Percentiles rank a stretch among this genome's conserved stretches.
Conservation (phyloP, 202 grass and related monocot genomes). For the Schoenoplectus tabernaemontani region DNA sequence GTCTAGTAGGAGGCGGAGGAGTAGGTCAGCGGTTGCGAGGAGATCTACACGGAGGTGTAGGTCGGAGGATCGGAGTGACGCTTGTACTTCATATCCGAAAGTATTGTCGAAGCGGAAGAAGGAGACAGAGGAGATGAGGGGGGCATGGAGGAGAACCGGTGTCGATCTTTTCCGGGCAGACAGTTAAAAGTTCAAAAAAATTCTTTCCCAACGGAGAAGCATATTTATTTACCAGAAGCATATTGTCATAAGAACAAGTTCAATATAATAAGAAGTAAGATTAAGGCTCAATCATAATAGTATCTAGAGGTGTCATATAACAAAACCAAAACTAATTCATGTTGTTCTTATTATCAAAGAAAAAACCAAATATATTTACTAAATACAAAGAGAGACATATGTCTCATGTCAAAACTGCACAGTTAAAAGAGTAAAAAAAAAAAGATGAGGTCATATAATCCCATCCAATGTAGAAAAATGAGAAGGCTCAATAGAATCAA, state of each 20-base stretch:
- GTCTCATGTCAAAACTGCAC: constrained; percentile 16
- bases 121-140: too few relatives aligned
- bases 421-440: constrained; percentile 16
- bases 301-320: neutral
- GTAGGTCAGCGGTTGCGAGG: too few relatives aligned
- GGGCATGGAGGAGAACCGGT: too few relatives aligned
- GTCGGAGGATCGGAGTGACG: too few relatives aligned
- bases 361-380: constrained; percentile 10
- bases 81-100: too few relatives aligned
- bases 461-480: constrained; percentile 71
- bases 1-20: too few relatives aligned
- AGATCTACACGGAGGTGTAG: too few relatives aligned
- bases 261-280: neutral
- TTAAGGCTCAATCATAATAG: neutral
- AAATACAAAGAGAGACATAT: constrained; percentile 17
- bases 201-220: neutral
- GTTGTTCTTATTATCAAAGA: constrained; percentile 8
- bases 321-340: neutral
- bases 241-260: neutral
- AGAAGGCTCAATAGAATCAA: constrained; percentile 57
- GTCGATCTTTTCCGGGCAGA: too few relatives aligned
- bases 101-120: too few relatives aligned
- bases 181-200: neutral
- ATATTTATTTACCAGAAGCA: neutral
- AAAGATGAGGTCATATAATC: constrained; percentile 35